Conservation (phyloP, 208 protist species). For the Porcisia hertigi region DNA sequence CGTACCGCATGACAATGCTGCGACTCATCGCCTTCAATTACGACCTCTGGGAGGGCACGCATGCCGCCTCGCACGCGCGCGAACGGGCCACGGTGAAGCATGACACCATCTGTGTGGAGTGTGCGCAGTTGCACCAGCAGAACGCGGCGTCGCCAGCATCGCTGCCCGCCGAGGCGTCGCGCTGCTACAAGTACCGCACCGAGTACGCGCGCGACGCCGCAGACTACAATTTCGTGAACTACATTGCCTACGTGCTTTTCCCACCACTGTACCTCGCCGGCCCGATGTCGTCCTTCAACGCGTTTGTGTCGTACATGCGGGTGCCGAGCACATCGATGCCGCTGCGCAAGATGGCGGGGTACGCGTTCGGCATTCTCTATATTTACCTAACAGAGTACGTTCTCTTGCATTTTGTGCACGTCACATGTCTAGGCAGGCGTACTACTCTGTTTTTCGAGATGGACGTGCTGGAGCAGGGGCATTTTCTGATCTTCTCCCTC, state of each 20-base stretch:
- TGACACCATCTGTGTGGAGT: conserved; percentile 36
- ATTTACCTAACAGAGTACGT: conserved; percentile 24
- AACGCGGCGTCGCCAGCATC: conserved; percentile 8
- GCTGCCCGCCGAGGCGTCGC: conserved; percentile 20
- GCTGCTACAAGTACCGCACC: conserved; percentile 65
- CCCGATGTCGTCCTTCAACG: conserved; percentile 90
- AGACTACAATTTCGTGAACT: conserved; percentile 81
- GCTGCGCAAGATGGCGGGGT: conserved; percentile 13
- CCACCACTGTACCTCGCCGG: conserved; percentile 89
- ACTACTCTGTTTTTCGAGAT: conserved; percentile 79
- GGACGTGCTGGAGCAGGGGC: conserved; percentile 77
- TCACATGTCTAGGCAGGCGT: conserved; percentile 47
- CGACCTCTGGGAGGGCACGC: conserved; percentile 52
- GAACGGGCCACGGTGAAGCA: conserved; percentile 35
- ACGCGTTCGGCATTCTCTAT: conserved; percentile 8
- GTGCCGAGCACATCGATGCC: conserved; percentile 34
- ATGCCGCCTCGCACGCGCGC: conserved; percentile 15
- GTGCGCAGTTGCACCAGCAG: conserved; percentile 32
- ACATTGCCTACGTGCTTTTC: conserved; percentile 89
- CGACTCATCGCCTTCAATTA: conserved; percentile 85
- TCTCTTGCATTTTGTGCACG: conserved; percentile 54
- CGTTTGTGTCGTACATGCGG: conserved; percentile 79
- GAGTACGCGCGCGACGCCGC: conserved; percentile 40
- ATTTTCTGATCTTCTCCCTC: conserved; percentile 60
- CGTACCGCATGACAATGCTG: conserved; percentile 77